Base-by-base conservation (phyloP, 139 green algal species). In the Haematococcus lacustris region DNA sequence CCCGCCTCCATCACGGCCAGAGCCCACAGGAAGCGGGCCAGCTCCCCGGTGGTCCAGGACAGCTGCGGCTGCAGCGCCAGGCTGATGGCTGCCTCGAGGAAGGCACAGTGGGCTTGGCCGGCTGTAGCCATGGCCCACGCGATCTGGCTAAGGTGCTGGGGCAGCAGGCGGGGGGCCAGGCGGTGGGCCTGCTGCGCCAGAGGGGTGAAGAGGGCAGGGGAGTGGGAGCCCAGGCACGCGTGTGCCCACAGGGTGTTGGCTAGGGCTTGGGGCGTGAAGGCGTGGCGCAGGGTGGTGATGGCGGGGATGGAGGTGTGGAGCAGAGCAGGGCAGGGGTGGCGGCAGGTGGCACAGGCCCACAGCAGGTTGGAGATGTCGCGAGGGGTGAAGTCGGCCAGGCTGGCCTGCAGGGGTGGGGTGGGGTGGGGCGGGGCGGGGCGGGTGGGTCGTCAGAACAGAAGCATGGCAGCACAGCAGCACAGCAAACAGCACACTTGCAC, bases 331-430 rank as follows among this genome's bases (percentile, higher is more conserved):
- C n/a, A n/a, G n/a, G n/a, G n/a, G n/a, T n/a, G n/a, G n/a, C n/a
- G 34, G 7, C 3, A 21, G 2, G 35, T 34, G 63, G 63, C 34
- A 13, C n/a, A 5, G 2, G 63, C 34, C 63, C 63, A 69, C 63
- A 69, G 63, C 34, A 51, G 2, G 38, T 69, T 69, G 63, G 37
- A 50, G 37, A 69, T 5, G 63, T 69, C 63, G 21, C 30, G 26
- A n/a, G 63, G 25, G 21, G 21, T 33, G 63, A 69, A 69, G 21
- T 69, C 63, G 21, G 4, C 7, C 6, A 69, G 37, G 35, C 6
- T 33, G 35, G 21, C 4, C 53, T 64, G 53, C 53, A 32, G 21
- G 53, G n/a, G n/a, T n/a, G n/a, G n/a, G n/a, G n/a, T n/a, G n/a
- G n/a, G n/a, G n/a, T n/a, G n/a, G n/a, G n/a, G n/a, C n/a, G n/a